Conservation (phyloP, 164 flowering plant species). For the Warburgia ugandensis region DNA sequence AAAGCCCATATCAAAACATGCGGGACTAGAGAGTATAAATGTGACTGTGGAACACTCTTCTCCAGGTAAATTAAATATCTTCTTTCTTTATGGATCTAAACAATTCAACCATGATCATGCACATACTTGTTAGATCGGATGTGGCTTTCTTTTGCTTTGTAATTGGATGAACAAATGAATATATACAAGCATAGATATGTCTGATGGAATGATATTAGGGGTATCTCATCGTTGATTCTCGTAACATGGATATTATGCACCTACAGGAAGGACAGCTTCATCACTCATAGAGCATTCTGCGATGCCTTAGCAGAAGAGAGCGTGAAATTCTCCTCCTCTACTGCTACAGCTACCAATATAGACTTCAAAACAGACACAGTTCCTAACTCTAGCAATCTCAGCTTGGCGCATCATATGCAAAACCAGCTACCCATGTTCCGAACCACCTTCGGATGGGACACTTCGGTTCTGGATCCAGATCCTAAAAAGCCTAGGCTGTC, state of each 20-base stretch:
- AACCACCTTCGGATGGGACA: slow-evolving; percentile 10
- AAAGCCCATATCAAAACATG: slow-evolving; percentile 75
- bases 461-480: slow-evolving; percentile 3
- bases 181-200: too few relatives aligned
- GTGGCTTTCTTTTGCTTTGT: not conserved
- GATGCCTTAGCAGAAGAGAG: slow-evolving; percentile 60
- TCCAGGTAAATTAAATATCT: slow-evolving; percentile 40
- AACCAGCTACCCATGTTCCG: too few relatives aligned
- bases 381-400: too few relatives aligned
- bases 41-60: slow-evolving; percentile 77
- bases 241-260: too few relatives aligned
- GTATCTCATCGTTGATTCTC: too few relatives aligned
- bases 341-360: slow-evolving; percentile 14
- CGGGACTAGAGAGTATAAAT: slow-evolving; percentile 66
- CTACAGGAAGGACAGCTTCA: slow-evolving; percentile 86
- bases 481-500: slow-evolving; percentile 33
- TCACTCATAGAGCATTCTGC: slow-evolving; percentile 72
- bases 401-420: too few relatives aligned
- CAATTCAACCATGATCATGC: not conserved
- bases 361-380: too few relatives aligned
- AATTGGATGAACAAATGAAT: too few relatives aligned
- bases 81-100: not conserved
- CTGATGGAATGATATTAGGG: too few relatives aligned
- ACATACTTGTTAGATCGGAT: not conserved
- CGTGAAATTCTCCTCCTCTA: slow-evolving; percentile 26